Percentiles rank a stretch among this genome's conserved stretches.
phyloP scores from a whole-genome alignment of 495 filamentous ascomycete species.

The Copromyces sp. region DNA sequence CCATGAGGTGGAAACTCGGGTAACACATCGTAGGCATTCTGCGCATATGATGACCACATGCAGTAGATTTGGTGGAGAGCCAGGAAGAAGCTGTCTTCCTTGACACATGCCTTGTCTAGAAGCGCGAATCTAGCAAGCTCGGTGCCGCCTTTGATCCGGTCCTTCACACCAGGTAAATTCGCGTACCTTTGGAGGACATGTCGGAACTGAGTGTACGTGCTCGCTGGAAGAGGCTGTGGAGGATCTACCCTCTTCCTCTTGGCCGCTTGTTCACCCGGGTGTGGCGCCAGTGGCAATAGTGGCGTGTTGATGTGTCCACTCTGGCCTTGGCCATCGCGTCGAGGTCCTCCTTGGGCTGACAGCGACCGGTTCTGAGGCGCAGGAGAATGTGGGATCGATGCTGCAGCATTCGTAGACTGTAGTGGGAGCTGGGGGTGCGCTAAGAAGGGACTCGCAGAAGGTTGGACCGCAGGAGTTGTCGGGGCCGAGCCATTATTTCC shows the following conservation, averaged over 20 bases:
- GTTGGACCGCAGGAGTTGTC: neutral
- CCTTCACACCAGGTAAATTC: neutral
- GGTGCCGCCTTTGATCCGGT: slow-evolving; percentile 6
- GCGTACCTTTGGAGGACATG: neutral
- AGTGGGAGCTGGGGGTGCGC: neutral
- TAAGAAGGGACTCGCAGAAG: neutral
- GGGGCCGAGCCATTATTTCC: neutral
- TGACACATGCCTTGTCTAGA: slow-evolving; percentile 44
- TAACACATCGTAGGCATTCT: neutral
- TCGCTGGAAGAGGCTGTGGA: neutral
- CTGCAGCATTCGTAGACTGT: neutral
- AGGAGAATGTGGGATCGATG: neutral
- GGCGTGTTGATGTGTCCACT: neutral
- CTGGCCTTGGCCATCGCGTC: neutral
- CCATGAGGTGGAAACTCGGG: neutral
- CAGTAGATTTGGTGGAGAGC: slow-evolving; percentile 61
- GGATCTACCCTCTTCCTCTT: neutral
- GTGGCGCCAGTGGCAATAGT: neutral
- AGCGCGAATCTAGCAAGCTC: slow-evolving; percentile 46
- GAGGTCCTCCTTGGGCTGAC: neutral
- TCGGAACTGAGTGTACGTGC: neutral
- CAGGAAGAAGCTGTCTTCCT: slow-evolving; percentile 52
- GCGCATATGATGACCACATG: slow-evolving; percentile 28
- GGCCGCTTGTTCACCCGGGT: neutral
- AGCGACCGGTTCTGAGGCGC: neutral